phyloP scores from a whole-genome alignment of 768 basidiomycete genomes.

The Agaricus subrufescens region DNA sequence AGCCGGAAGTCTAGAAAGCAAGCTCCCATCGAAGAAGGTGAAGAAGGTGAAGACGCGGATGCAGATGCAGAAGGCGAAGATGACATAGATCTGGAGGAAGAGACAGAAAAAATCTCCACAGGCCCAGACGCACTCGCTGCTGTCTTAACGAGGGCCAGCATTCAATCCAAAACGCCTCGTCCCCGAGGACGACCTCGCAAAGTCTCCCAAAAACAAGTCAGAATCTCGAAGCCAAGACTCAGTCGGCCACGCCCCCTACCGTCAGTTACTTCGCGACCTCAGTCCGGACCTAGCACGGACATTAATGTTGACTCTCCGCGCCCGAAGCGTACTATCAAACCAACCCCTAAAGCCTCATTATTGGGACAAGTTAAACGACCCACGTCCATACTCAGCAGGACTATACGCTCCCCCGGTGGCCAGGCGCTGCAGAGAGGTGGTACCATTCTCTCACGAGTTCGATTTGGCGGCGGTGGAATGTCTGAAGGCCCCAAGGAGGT shows the following conservation, averaged over 20 bases:
- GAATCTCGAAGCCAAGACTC: background rate
- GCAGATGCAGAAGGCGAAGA: background rate
- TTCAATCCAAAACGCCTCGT: background rate
- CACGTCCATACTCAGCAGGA: background rate
- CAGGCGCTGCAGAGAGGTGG: background rate
- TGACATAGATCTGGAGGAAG: background rate
- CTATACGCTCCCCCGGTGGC: background rate
- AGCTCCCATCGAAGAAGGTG: background rate
- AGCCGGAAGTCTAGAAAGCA: background rate
- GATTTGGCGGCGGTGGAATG: background rate
- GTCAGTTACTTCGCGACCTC: background rate
- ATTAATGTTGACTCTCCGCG: background rate
- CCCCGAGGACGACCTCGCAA: background rate
- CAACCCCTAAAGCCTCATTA: background rate
- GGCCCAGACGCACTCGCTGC: constrained; percentile 2
- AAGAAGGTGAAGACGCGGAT: background rate
- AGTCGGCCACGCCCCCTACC: background rate
- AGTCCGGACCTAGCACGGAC: background rate
- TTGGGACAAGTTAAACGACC: background rate
- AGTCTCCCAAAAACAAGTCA: background rate
- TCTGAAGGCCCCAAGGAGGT: background rate
- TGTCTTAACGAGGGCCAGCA: constrained; percentile 4
- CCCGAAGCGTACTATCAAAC: constrained; percentile 3
- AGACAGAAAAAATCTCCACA: background rate
- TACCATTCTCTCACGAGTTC: background rate